These are phyloP conservation scores for Zalerion maritima DNA, from an alignment of 495 filamentous ascomycete species.

Conservation along the genomic window DNA sequence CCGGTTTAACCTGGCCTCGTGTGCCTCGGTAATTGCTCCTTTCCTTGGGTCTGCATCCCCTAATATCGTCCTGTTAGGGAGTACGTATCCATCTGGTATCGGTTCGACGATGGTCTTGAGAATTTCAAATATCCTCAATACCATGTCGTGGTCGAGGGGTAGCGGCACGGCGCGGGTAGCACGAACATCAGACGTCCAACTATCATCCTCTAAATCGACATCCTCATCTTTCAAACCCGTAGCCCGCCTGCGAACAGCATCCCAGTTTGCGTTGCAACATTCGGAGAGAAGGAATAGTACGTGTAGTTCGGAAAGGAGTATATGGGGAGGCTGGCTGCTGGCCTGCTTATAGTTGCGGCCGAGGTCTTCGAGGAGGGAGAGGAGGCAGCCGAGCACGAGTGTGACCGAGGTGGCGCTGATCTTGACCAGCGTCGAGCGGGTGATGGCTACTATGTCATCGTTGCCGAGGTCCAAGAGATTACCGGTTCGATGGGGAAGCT, in stretches of 20 bases:
- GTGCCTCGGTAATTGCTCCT: conserved; percentile 7
- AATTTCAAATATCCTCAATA: conserved; percentile 26
- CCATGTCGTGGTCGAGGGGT: conserved; percentile 22
- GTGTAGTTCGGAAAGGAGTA: conserved; percentile 45
- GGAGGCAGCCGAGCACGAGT: conserved; percentile 40
- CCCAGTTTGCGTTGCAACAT: conserved; percentile 46
- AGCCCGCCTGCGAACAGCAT: conserved; percentile 18
- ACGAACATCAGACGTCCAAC: conserved; percentile 5
- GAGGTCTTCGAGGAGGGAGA: conserved; percentile 34
- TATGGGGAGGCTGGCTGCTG: conserved; percentile 33
- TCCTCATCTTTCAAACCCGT: conserved; percentile 7
- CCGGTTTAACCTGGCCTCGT: conserved; percentile 14
- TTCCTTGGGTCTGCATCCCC: conserved; percentile 30
- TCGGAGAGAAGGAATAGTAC: conserved; percentile 46
- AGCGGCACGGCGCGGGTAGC: conserved; percentile 9
- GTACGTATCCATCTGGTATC: conserved; percentile 31
- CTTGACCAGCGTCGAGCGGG: conserved; percentile 44
- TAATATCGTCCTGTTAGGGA: conserved; percentile 30
- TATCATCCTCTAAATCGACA: conserved; percentile 10
- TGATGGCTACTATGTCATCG: conserved; percentile 45
- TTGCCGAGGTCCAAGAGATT: conserved; percentile 41
- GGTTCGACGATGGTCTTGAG: conserved; percentile 30
- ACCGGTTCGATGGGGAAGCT: conserved; percentile 53
- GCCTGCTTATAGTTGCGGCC: conserved; percentile 29
- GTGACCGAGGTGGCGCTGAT: conserved; percentile 39